Conservation (phyloP, 768 basidiomycete genomes). For the Collybia mongolica region DNA sequence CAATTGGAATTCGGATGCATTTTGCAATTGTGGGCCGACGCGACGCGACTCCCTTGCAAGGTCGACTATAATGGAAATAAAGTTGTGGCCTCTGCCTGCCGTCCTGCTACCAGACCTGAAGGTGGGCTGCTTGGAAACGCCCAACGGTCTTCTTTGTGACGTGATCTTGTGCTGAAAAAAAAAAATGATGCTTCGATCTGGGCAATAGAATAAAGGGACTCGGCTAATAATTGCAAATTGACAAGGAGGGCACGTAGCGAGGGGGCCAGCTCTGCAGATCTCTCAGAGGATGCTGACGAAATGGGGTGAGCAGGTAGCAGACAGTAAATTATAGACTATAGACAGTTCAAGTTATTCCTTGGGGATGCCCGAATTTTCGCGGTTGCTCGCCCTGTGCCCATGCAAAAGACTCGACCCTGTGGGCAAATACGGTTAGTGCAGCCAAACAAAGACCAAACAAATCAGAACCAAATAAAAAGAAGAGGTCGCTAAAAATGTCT, state of each 20-base stretch:
- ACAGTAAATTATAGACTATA: neutral
- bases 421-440: conserved; percentile 29
- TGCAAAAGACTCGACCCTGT: conserved; percentile 26
- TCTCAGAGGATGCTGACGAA: no score
- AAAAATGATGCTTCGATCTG: conserved; percentile 29
- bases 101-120: conserved; percentile 3
- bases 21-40: no score
- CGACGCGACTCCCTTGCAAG: no score
- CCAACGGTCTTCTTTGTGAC: conserved; percentile 26
- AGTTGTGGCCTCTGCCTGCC: no score
- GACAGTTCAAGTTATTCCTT: neutral
- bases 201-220: neutral
- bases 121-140: conserved; percentile 12
- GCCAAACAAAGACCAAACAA: conserved; percentile 46
- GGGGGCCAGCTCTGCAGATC: no score
- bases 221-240: conserved; percentile 15
- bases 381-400: neutral
- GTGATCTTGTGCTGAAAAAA: conserved; percentile 32
- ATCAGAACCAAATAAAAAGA: conserved; percentile 44
- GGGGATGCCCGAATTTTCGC: no score
- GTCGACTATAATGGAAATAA: no score
- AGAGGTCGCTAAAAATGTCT: conserved; percentile 32
- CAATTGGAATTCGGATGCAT: no score
- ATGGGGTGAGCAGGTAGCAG: neutral
- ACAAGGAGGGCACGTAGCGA: neutral